Evolutionary conservation across 1,284 basidiomycete genomes (phyloP), one percentile per base, ranked within the genome.

Genomic region (Cryptococcus floricola): DNA sequence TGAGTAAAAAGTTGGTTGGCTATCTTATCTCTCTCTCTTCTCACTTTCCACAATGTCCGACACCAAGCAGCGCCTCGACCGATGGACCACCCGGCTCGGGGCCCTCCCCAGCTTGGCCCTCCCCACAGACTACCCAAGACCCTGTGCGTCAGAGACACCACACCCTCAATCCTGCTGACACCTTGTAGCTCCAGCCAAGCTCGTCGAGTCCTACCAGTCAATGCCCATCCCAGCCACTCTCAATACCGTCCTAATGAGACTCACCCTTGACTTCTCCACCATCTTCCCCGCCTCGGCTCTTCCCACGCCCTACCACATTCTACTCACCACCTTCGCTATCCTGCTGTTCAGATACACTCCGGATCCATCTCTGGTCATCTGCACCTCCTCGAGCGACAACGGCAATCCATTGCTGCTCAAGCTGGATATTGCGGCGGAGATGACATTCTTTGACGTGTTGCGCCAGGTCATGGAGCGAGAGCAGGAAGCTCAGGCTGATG

Each of bases 51-150:
- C 1, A 34, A 34, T 34, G 31, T 1, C 31, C 31, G 31, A 45
- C 41, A 43, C 50, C 41, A 54, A 58, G 50, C 44, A 42, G 9
- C 38, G 44, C n/a, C 65, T 78, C 39, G 62, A 70, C 48, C 61
- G 77, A 56, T 80, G 79, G 78, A 64, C 70, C 7, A 60, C 68
- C 28, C 67, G 80, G n/a, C 76, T 83, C 27, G 74, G 74, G n/a
- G 76, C 78, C 67, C 77, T 96, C 14, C 95, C 94, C 4, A 88
- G 88, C 28, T 88, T 98, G 61, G 91, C 92, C 4, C 81, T 99
- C 18, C 95, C 96, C 1, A 97, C 94, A 0, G 96, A 98, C 77
- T 98, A 98, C 73, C 95, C 96, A 2, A 81, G 94, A 56, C 88
- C 91, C 14, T 73, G 74, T 76, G n/a, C 18, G 39, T 39, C 25